Percentiles rank a stretch among this genome's conserved stretches.
These are phyloP conservation scores for Austroboletus eburneus DNA, from an alignment of 768 basidiomycete species.

Conservation along the genomic window DNA sequence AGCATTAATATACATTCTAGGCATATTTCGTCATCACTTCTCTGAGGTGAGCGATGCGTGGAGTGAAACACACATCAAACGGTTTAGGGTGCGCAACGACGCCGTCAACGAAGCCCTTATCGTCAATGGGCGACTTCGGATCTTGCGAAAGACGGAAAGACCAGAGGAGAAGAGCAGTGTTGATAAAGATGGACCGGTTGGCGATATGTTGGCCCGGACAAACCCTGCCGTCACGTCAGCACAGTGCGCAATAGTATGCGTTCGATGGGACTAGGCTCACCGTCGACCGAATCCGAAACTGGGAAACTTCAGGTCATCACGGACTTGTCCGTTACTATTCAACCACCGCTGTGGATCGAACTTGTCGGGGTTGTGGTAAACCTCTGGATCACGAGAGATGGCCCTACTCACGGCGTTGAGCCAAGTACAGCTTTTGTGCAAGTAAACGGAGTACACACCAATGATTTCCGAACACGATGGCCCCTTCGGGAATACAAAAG, in stretches of 20 bases:
- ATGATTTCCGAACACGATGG: slow-evolving; percentile 15
- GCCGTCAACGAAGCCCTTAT: slow-evolving; percentile 56
- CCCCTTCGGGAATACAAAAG: slow-evolving; percentile 18
- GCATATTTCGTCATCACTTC: slow-evolving; percentile 24
- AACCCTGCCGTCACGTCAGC: slow-evolving; percentile 34
- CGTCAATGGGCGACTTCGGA: slow-evolving; percentile 52
- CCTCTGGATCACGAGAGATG: slow-evolving; percentile 34
- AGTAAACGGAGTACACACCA: slow-evolving; percentile 5
- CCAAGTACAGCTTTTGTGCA: neutral
- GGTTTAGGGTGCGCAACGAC: slow-evolving; percentile 62
- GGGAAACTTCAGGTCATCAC: slow-evolving; percentile 44
- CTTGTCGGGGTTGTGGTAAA: slow-evolving; percentile 34
- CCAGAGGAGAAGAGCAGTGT: slow-evolving; percentile 60
- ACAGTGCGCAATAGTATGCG: too few relatives aligned
- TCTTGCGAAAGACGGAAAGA: slow-evolving; percentile 56
- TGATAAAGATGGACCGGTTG: slow-evolving; percentile 60
- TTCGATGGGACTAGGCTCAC: too few relatives aligned
- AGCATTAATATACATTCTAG: slow-evolving; percentile 14
- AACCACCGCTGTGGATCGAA: slow-evolving; percentile 36
- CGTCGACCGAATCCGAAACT: slow-evolving; percentile 50
- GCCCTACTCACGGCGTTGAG: slow-evolving; percentile 15
- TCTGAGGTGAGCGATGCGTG: slow-evolving; percentile 33
- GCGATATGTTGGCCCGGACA: slow-evolving; percentile 66
- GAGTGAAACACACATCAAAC: slow-evolving; percentile 55
- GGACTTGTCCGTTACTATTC: slow-evolving; percentile 20